These are phyloP conservation scores for Posidonia oceanica DNA, from an alignment of 116 monocot species.

Conservation along the genomic window DNA sequence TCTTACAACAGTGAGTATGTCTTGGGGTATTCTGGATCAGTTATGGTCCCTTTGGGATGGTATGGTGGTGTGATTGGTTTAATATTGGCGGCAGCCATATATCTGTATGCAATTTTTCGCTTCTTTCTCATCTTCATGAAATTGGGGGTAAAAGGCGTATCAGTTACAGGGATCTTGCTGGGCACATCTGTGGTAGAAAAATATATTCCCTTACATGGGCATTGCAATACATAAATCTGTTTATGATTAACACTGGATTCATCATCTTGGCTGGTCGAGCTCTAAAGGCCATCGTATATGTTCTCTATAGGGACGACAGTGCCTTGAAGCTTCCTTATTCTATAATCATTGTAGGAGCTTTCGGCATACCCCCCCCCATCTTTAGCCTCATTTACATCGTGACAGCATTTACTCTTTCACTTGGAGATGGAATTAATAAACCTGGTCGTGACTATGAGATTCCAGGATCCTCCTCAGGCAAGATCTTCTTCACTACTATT, in stretches of 20 bases:
- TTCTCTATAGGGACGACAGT: constrained; percentile 60
- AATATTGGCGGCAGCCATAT: constrained; percentile 66
- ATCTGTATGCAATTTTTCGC: constrained; percentile 79
- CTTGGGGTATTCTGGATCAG: constrained; percentile 80
- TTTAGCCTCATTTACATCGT: constrained; percentile 78
- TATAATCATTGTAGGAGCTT: constrained; percentile 68
- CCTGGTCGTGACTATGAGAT: constrained; percentile 61
- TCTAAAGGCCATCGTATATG: constrained; percentile 93
- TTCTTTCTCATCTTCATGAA: constrained; percentile 85
- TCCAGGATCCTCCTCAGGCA: constrained; percentile 34
- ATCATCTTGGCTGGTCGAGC: constrained; percentile 97
- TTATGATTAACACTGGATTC: constrained; percentile 97
- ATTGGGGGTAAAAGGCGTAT: constrained; percentile 82
- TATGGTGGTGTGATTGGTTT: constrained; percentile 58
- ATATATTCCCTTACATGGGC: constrained; percentile 86
- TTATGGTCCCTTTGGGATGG: constrained; percentile 97
- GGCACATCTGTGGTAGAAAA: constrained; percentile 73
- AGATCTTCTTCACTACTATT: constrained; percentile 53
- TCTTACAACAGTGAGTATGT: constrained; percentile 91
- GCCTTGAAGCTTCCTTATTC: constrained; percentile 84
- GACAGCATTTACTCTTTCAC: constrained; percentile 56
- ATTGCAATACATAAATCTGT: constrained; percentile 90
- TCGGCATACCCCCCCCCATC: constrained; percentile 86
- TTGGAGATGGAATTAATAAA: constrained; percentile 53
- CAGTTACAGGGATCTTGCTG: constrained; percentile 96